phyloP scores from a whole-genome alignment of 202 grass and related monocot species.

The Saccharum hybrid region DNA sequence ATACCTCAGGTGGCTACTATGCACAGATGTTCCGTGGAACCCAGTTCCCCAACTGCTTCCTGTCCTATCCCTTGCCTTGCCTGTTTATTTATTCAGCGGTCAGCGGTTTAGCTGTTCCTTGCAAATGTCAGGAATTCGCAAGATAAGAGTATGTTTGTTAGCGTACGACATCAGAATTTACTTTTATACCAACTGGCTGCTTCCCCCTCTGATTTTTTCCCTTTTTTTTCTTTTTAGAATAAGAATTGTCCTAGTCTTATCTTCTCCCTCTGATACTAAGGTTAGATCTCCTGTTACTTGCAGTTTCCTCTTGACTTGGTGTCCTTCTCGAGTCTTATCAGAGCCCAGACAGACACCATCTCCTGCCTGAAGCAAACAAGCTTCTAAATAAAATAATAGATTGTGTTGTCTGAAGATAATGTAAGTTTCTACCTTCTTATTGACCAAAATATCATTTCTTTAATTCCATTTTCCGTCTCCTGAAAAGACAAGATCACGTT shows the following conservation, averaged over 20 bases:
- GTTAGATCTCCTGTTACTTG: slow-evolving; percentile 26
- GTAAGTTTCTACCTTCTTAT: slow-evolving; percentile 31
- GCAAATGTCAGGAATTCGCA: slow-evolving; percentile 5
- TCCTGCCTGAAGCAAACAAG: slow-evolving; percentile 11
- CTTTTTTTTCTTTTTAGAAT: not conserved
- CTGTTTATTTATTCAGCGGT: slow-evolving; percentile 38
- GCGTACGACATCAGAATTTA: not conserved
- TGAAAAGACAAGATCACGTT: not conserved
- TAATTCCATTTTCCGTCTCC: not conserved
- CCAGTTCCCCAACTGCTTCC: slow-evolving; percentile 42
- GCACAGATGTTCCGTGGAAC: slow-evolving; percentile 40
- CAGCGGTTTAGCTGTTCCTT: slow-evolving; percentile 15
- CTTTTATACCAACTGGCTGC: not conserved
- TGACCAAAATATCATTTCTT: slow-evolving; percentile 15
- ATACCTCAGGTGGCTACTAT: slow-evolving; percentile 33
- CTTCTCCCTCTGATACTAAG: not conserved
- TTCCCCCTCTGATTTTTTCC: not conserved
- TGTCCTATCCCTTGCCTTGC: not conserved
- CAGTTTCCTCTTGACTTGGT: slow-evolving; percentile 23
- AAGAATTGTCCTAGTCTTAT: not conserved
- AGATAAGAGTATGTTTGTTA: slow-evolving; percentile 4
- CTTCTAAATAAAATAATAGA: not conserved
- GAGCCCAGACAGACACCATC: slow-evolving; percentile 4
- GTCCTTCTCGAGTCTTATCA: slow-evolving; percentile 8
- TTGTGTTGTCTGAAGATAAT: slow-evolving; percentile 20